Conservation (phyloP, 768 basidiomycete species). For the Podaxis carcinomalis region DNA sequence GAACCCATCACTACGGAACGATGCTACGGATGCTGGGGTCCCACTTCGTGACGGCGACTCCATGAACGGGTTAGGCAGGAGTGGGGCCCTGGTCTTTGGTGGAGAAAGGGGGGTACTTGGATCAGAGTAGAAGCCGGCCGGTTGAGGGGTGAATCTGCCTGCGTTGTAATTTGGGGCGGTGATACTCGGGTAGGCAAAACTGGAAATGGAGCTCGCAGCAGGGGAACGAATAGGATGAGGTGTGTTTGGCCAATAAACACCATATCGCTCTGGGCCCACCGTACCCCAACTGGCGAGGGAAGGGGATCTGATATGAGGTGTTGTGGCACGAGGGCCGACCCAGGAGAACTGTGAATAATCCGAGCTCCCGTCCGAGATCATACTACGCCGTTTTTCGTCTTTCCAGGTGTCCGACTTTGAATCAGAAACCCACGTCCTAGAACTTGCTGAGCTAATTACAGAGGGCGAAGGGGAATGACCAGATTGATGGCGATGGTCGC, state of each 20-base stretch:
- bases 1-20: conserved; percentile 12
- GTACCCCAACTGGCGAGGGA: conserved; percentile 6
- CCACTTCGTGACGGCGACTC: conserved; percentile 13
- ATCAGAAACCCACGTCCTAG: neutral
- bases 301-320: neutral
- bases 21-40: conserved; percentile 19
- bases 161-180: neutral
- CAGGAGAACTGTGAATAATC: conserved; percentile 20
- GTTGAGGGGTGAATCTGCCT: neutral
- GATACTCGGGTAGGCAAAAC: neutral
- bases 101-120: neutral
- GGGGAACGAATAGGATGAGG: conserved; percentile 10
- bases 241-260: conserved; percentile 11
- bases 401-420: conserved; percentile 11
- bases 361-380: conserved; percentile 17
- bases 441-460: neutral
- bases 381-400: conserved; percentile 17
- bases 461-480: neutral
- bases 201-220: conserved; percentile 10
- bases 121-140: neutral
- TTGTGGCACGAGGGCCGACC: neutral
- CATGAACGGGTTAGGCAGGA: conserved; percentile 16
- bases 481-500: neutral
- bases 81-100: neutral
- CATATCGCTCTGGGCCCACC: neutral